A percentile compares a stretch with the other conserved stretches of the same genome.
phyloP scores from a whole-genome alignment of 345 rosid species.

The Aethionema arabicum region DNA sequence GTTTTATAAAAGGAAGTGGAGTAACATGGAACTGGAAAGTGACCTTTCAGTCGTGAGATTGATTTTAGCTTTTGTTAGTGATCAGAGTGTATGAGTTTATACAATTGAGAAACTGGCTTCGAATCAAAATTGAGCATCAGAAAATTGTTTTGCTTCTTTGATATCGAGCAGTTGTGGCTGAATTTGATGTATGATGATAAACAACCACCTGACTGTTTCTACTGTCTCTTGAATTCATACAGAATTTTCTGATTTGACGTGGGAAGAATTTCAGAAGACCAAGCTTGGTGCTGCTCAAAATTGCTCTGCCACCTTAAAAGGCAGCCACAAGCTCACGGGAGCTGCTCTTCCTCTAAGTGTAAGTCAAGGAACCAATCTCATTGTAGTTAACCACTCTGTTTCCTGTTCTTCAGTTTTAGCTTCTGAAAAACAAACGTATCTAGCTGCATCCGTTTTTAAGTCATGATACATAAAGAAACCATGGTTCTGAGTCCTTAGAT shows the following conservation, averaged over 20 bases:
- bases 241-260: conserved; percentile 93
- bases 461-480: background rate
- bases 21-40: conserved; percentile 10
- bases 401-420: conserved; percentile 16
- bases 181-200: background rate
- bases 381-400: background rate
- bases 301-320: conserved; percentile 89
- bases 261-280: conserved; percentile 84
- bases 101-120: conserved; percentile 3
- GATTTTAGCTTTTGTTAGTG: conserved; percentile 16
- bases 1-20: background rate
- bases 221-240: conserved; percentile 26
- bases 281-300: conserved; percentile 94
- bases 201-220: background rate
- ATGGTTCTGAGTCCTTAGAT: conserved; percentile 13
- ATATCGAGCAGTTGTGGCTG: background rate
- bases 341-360: conserved; percentile 62
- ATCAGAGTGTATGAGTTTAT: background rate
- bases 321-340: conserved; percentile 71
- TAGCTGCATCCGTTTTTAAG: background rate
- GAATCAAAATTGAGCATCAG: background rate
- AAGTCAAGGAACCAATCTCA: conserved; percentile 3
- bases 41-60: background rate
- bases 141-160: conserved; percentile 9
- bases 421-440: background rate